Evolutionary conservation across 1,284 basidiomycete species (phyloP).

Genomic region (Naganishia cerealis): DNA sequence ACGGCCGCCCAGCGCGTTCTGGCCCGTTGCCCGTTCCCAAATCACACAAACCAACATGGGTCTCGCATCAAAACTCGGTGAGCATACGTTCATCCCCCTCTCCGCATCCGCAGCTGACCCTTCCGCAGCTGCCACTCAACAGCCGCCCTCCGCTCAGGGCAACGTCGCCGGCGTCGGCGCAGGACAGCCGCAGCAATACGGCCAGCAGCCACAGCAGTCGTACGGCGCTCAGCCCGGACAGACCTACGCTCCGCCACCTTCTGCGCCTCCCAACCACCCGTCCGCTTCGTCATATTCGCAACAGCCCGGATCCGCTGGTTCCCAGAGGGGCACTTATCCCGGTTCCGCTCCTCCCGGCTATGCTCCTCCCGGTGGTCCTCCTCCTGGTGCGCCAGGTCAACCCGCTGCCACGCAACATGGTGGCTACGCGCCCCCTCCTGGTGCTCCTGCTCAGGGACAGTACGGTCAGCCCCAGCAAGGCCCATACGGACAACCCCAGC

Average conservation of each 20-base stretch:
- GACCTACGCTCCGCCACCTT: slow-evolving; percentile 25
- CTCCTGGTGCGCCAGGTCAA: slow-evolving; percentile 26
- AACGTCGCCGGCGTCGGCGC: slow-evolving; percentile 27
- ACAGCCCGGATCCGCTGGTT: slow-evolving; percentile 5
- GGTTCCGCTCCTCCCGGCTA: slow-evolving; percentile 14
- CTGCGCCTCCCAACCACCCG: slow-evolving; percentile 21
- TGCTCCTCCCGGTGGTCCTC: slow-evolving; percentile 18
- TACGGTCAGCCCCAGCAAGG: slow-evolving; percentile 37
- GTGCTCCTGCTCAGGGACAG: slow-evolving; percentile 35
- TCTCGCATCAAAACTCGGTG: slow-evolving; percentile 34
- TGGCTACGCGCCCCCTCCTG: slow-evolving; percentile 30
- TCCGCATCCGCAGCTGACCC: slow-evolving; percentile 29
- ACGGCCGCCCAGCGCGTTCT: too few relatives aligned
- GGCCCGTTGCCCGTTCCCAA: too few relatives aligned
- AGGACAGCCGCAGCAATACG: slow-evolving; percentile 32
- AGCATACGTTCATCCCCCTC: not conserved
- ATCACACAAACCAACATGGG: slow-evolving; percentile 22
- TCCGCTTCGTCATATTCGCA: slow-evolving; percentile 28
- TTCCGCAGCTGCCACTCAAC: slow-evolving; percentile 34
- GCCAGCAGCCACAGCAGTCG: slow-evolving; percentile 35
- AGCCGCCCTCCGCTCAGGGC: not conserved
- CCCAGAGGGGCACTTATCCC: slow-evolving; percentile 25
- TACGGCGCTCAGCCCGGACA: slow-evolving; percentile 23
- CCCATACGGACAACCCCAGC: slow-evolving; percentile 32
- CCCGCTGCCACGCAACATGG: slow-evolving; percentile 31